Percentiles rank a stretch among this genome's conserved stretches.
Evolutionary conservation across 2,329 filamentous ascomycete species (phyloP).

Genomic region (Neoascochyta sp.): DNA sequence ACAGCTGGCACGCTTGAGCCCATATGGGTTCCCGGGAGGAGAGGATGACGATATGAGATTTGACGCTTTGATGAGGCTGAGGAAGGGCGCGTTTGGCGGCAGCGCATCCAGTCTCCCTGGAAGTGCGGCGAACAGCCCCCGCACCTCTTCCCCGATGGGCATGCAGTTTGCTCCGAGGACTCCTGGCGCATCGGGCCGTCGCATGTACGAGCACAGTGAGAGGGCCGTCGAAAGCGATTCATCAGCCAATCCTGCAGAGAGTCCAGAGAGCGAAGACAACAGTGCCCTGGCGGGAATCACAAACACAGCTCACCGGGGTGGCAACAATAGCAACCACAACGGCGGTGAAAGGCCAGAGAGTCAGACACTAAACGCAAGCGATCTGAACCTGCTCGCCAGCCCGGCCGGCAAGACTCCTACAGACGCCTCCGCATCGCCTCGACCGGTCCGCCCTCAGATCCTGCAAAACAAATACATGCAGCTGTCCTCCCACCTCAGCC

Average conservation of each 20-base stretch:
- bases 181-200: constrained; percentile 26
- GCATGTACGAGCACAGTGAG: constrained; percentile 26
- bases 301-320: constrained; percentile 25
- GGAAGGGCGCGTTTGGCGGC: constrained; percentile 74
- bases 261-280: constrained; percentile 16
- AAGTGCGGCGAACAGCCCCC: constrained; percentile 43
- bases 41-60: constrained; percentile 67
- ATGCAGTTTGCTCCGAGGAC: constrained; percentile 32
- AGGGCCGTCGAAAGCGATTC: constrained; percentile 25
- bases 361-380: constrained; percentile 30
- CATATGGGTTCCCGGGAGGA: constrained; percentile 54
- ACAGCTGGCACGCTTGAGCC: constrained; percentile 61
- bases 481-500: constrained; percentile 6
- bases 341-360: constrained; percentile 24
- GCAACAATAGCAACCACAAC: constrained; percentile 11
- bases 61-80: constrained; percentile 66
- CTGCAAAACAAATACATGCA: constrained; percentile 17
- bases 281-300: constrained; percentile 26
- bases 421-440: constrained; percentile 4
- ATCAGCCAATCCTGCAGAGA: constrained; percentile 17
- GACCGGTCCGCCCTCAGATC: constrained; percentile 19
- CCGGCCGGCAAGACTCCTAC: constrained; percentile 12
- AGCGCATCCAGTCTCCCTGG: constrained; percentile 67
- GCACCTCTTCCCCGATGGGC: constrained; percentile 39
- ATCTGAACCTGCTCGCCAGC: constrained; percentile 29